A percentile compares a stretch with the other conserved stretches of the same genome.
phyloP scores from a whole-genome alignment of 2,329 filamentous ascomycete genomes.

The Aspergillus alliaceus region DNA sequence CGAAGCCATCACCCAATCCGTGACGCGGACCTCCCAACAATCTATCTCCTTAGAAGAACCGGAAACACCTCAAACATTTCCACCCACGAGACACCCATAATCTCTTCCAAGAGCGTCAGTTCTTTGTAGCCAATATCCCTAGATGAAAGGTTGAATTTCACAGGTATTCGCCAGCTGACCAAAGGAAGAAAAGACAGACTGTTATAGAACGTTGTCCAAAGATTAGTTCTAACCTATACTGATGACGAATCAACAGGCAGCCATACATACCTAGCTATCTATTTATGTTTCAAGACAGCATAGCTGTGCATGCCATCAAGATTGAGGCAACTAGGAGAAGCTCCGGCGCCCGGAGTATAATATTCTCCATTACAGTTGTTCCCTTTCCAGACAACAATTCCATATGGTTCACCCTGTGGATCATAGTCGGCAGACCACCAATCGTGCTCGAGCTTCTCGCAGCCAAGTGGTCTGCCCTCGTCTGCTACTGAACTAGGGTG shows the following conservation, averaged over 20 bases:
- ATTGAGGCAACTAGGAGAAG: background rate
- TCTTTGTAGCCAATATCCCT: background rate
- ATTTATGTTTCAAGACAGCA: background rate
- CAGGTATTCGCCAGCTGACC: background rate
- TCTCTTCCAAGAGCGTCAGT: background rate
- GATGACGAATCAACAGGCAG: background rate
- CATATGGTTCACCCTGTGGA: background rate
- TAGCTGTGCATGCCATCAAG: background rate
- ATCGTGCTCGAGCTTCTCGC: background rate
- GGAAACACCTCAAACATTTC: background rate
- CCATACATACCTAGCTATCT: background rate
- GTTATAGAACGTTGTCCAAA: background rate
- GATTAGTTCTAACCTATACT: background rate
- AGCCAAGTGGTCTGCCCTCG: background rate
- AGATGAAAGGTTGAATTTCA: background rate
- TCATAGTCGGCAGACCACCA: background rate
- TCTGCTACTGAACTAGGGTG: background rate
- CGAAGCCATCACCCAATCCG: background rate
- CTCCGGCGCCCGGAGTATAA: background rate
- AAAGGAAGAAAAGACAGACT: background rate
- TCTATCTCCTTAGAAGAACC: background rate
- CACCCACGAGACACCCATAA: background rate
- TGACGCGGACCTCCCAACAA: background rate
- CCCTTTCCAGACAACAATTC: background rate
- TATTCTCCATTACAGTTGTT: background rate